Conservation (phyloP, 164 flowering plant species). For the Berberis thunbergii region DNA sequence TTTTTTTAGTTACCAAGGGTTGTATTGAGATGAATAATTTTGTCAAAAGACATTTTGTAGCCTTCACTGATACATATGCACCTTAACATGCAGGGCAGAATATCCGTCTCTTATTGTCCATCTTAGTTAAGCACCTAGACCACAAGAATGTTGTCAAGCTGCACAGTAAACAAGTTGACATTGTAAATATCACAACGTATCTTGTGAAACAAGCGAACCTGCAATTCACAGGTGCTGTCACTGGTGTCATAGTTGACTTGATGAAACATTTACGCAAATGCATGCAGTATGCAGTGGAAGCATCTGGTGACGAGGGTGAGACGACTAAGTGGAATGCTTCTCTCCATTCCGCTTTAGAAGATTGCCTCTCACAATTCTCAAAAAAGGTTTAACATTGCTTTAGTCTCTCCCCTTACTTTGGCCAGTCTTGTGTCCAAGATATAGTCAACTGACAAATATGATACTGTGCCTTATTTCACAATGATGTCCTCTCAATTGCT, state of each 20-base stretch:
- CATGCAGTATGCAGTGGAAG: conserved; percentile 57
- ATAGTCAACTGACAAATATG: too few relatives aligned
- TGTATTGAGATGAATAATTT: background rate
- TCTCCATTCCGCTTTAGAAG: conserved; percentile 58
- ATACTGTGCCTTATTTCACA: too few relatives aligned
- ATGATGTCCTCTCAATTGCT: too few relatives aligned
- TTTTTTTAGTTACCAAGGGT: background rate
- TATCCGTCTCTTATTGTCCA: conserved; percentile 54
- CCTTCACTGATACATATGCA: conserved; percentile 1
- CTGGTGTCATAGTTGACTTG: conserved; percentile 60
- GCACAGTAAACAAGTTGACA: conserved; percentile 45
- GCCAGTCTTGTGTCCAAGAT: background rate
- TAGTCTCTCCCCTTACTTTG: background rate
- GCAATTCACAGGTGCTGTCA: conserved; percentile 46
- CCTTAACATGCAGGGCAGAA: conserved; percentile 42
- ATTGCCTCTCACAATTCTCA: conserved; percentile 57
- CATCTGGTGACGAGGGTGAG: conserved; percentile 23
- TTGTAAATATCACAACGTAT: conserved; percentile 38
- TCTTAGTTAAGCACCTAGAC: conserved; percentile 83
- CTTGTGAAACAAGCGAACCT: conserved; percentile 47
- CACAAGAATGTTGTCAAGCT: conserved; percentile 63
- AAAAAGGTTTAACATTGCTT: conserved; percentile 41
- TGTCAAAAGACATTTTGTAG: background rate
- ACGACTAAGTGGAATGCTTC: conserved; percentile 29
- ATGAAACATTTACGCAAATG: conserved; percentile 72